Base-by-base conservation (phyloP, 306 rosid species). In the Clitoria ternatea region DNA sequence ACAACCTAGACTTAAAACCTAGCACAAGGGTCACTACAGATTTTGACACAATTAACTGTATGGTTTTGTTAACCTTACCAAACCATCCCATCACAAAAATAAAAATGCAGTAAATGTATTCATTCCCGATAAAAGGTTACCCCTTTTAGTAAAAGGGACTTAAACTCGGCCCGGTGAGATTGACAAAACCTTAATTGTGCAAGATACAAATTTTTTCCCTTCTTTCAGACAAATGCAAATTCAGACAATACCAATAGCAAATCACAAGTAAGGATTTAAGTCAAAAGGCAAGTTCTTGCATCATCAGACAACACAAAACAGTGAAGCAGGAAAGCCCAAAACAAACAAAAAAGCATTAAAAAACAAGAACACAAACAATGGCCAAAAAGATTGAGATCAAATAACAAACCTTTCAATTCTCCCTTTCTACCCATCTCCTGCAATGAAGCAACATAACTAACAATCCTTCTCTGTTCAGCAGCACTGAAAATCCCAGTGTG, bases 391-490 rank as follows among this genome's bases (percentile, higher is more conserved):
- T 2, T 26, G 30, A 33, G 65, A 33, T 29, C 29, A 82, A 73
- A 64, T 4, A 29, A 81, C 81, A 79, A 71, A 95, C 99, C 97
- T 89, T 77, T 95, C 60, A 95, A 69, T 74, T 89, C 88, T 22
- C 96, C 90, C 43, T 67, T 88, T 70, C 29, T 79, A n/a, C 96
- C 97, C 86, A 17, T 89, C 80, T 85, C 96, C 67, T 89, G 91
- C 8, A 83, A 75, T 5, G 62, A 48, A 80, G 85, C 66, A 72
- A 95, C 85, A 69, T 61, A 76, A 20, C 49, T 74, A 15, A 91
- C 93, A 13, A 89, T 95, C 82, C 93, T 85, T 77, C 39, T 95
- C 87, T 95, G 99, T 32, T 95, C 97, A 5, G 75, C 97, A 63
- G 96, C 96, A 64, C 99, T 95, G 66, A 95, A 79, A 19, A 95